Conservation (phyloP, 169 alveolate genomes). For the Cyclospora cayetanensis region DNA sequence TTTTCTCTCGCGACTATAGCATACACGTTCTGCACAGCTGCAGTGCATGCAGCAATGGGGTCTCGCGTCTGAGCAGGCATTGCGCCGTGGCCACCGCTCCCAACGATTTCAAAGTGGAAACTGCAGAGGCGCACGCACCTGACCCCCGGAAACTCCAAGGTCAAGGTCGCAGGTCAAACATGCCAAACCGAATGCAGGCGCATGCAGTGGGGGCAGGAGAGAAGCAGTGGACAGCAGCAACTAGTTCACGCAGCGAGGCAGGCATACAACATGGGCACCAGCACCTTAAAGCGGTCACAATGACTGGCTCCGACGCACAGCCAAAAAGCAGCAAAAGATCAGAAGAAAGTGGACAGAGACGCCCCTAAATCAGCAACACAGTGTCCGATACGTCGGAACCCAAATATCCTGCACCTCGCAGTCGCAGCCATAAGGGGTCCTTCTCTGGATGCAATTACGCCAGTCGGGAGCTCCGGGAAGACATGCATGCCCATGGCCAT, state of each 20-base stretch:
- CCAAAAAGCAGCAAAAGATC: background rate
- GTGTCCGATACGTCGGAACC: background rate
- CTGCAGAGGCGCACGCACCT: conserved; percentile 57
- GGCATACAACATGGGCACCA: too few species aligned
- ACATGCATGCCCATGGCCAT: conserved; percentile 69
- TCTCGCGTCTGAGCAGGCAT: conserved; percentile 59
- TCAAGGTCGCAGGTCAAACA: too few species aligned
- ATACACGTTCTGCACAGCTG: conserved; percentile 55
- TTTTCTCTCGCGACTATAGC: conserved; percentile 68
- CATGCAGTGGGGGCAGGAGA: too few species aligned
- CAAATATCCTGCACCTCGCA: background rate
- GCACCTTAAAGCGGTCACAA: too few species aligned
- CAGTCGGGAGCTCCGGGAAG: conserved; percentile 66
- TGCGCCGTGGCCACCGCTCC: conserved; percentile 74
- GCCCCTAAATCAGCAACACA: background rate
- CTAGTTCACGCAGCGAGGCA: too few species aligned
- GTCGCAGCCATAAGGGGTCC: conserved; percentile 72
- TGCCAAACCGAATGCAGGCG: too few species aligned
- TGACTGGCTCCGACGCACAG: too few species aligned
- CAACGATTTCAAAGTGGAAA: conserved; percentile 54
- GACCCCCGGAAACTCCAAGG: too few species aligned
- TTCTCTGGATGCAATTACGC: conserved; percentile 30
- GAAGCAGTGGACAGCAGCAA: too few species aligned
- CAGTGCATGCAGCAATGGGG: conserved; percentile 69
- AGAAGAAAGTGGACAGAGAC: background rate